A percentile compares a stretch with the other conserved stretches of the same genome.
phyloP scores from a whole-genome alignment of 192 early-diverging fungal genomes.

The Coemansia asiatica region DNA sequence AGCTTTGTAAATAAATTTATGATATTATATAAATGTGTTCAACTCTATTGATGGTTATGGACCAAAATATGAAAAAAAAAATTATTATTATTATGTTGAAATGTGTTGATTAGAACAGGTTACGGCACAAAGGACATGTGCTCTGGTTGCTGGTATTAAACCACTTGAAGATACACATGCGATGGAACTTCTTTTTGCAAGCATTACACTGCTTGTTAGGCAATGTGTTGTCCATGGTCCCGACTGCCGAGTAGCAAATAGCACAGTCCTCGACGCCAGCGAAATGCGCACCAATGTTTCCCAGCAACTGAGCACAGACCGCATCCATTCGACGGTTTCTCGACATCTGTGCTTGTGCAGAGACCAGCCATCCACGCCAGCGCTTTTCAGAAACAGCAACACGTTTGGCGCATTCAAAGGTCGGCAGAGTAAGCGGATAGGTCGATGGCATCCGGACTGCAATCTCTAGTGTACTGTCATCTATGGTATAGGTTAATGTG shows the following conservation, averaged over 20 bases:
- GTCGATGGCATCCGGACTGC: conserved; percentile 39
- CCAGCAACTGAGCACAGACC: conserved; percentile 73
- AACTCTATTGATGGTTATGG: neutral
- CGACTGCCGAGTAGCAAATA: conserved; percentile 97
- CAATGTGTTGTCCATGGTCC: conserved; percentile 78
- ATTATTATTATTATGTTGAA: no score
- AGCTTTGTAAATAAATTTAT: no score
- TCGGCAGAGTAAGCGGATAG: conserved; percentile 48
- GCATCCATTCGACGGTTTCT: conserved; percentile 82
- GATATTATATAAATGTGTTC: neutral
- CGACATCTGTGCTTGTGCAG: conserved; percentile 55
- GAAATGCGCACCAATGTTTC: conserved; percentile 90
- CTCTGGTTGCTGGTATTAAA: conserved; percentile 69
- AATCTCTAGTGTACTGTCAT: conserved; percentile 55
- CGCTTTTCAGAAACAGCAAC: conserved; percentile 55
- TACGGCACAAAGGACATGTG: conserved; percentile 71
- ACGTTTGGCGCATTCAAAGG: conserved; percentile 41
- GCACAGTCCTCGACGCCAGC: conserved; percentile 96
- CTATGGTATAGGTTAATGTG: conserved; percentile 40
- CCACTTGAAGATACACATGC: conserved; percentile 91
- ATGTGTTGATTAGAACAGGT: conserved; percentile 52
- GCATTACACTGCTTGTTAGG: conserved; percentile 89
- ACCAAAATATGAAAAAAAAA: neutral
- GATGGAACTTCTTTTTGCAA: conserved; percentile 95
- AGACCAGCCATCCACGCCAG: conserved; percentile 57